Conservation (phyloP, 129 eudicot species). For the Ambrosia artemisiifolia region DNA sequence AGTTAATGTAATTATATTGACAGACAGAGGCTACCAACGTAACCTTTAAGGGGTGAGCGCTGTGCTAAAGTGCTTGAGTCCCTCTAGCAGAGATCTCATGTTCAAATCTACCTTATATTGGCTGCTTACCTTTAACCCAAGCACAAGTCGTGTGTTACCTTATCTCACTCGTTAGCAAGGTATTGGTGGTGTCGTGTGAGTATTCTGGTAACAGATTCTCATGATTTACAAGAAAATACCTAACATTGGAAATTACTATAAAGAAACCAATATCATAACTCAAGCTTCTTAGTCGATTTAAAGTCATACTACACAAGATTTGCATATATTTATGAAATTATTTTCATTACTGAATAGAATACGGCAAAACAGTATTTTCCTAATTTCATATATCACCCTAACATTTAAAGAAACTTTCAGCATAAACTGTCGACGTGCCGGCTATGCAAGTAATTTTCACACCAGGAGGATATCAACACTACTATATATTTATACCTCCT, state of each 20-base stretch:
- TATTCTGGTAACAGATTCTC: no score
- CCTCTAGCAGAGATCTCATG: no score
- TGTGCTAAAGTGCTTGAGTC: no score
- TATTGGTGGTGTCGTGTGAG: no score
- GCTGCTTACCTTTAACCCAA: no score
- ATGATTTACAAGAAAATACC: neutral
- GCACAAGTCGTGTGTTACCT: no score
- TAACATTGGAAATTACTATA: constrained; percentile 8
- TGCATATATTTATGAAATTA: neutral
- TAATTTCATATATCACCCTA: neutral
- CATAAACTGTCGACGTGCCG: constrained; percentile 1
- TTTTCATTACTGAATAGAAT: neutral
- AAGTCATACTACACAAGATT: neutral
- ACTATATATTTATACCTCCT: constrained; percentile 1
- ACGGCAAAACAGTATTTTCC: neutral
- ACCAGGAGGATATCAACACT: neutral
- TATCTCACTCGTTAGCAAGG: no score
- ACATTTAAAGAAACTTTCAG: neutral
- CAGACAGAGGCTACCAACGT: neutral
- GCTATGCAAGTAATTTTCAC: neutral
- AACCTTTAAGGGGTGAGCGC: no score
- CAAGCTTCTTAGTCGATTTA: neutral
- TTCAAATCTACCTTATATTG: no score
- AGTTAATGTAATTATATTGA: neutral
- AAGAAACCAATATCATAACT: constrained; percentile 7